These are phyloP conservation scores for Trametes cinnabarina DNA, from an alignment of 768 basidiomycete species.

Conservation along the genomic window DNA sequence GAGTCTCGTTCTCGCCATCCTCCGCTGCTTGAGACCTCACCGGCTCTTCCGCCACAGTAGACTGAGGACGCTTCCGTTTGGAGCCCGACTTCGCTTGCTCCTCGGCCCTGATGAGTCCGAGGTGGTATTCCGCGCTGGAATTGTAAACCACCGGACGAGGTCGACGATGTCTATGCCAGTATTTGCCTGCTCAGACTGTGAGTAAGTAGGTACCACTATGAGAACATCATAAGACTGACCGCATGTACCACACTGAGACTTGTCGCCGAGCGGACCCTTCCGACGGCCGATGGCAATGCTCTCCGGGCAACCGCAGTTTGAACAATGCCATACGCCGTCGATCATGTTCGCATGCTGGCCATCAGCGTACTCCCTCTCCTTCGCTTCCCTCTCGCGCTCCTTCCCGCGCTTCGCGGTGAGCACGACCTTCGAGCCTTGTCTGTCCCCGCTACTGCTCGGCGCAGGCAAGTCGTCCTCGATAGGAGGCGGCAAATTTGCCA, in stretches of 20 bases:
- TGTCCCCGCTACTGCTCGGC: conserved; percentile 40
- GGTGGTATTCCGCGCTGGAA: conserved; percentile 69
- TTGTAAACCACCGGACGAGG: conserved; percentile 82
- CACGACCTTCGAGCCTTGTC: conserved; percentile 44
- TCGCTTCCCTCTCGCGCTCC: conserved; percentile 79
- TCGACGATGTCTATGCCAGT: conserved; percentile 82
- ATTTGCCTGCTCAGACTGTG: conserved; percentile 60
- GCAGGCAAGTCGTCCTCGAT: conserved; percentile 60
- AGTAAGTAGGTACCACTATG: background rate
- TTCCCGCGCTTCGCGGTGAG: conserved; percentile 59
- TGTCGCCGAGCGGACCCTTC: conserved; percentile 88
- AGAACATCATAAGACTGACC: conserved; percentile 55
- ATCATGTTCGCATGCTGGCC: conserved; percentile 81
- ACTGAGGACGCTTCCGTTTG: conserved; percentile 58
- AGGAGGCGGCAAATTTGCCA: conserved; percentile 54
- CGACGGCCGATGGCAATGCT: conserved; percentile 79
- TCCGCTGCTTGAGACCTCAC: conserved; percentile 30
- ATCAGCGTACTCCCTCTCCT: conserved; percentile 79
- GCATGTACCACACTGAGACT: conserved; percentile 89
- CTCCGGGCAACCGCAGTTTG: conserved; percentile 91
- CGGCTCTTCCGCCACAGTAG: conserved; percentile 43
- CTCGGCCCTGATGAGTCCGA: conserved; percentile 50
- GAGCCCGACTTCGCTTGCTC: conserved; percentile 53
- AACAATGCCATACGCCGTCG: conserved; percentile 91
- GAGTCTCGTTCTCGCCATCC: conserved; percentile 50